These are phyloP conservation scores for Penicillium maclennaniae DNA, from an alignment of 495 filamentous ascomycete genomes.

Conservation along the genomic window DNA sequence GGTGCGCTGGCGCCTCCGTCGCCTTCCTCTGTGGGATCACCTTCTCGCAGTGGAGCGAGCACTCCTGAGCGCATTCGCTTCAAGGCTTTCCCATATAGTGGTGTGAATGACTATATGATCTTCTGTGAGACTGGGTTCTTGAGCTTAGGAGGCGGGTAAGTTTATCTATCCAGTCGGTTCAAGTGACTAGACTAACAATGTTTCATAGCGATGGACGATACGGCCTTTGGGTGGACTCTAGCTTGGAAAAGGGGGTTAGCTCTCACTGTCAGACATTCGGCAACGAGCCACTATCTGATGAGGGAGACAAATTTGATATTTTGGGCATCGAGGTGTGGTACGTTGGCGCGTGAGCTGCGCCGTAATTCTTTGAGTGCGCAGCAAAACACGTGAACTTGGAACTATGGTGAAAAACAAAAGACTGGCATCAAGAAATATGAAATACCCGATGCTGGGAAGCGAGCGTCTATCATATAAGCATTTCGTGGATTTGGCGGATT, in stretches of 20 bases:
- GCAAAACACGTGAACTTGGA: background rate
- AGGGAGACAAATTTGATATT: slow-evolving; percentile 89
- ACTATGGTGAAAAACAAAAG: background rate
- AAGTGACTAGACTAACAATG: slow-evolving; percentile 6
- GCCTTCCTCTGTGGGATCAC: slow-evolving; percentile 22
- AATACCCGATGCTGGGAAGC: background rate
- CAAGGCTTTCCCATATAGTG: slow-evolving; percentile 95
- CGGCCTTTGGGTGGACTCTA: slow-evolving; percentile 88
- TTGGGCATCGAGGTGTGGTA: slow-evolving; percentile 92
- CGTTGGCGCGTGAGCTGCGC: slow-evolving; percentile 45
- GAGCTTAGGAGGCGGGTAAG: slow-evolving; percentile 77
- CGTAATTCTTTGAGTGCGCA: background rate
- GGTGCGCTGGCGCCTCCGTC: slow-evolving; percentile 26
- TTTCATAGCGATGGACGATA: slow-evolving; percentile 72
- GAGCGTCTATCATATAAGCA: background rate
- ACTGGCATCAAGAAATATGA: background rate
- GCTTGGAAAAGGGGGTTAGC: slow-evolving; percentile 82
- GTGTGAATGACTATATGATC: slow-evolving; percentile 94
- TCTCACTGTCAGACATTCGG: slow-evolving; percentile 83
- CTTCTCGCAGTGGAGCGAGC: slow-evolving; percentile 34
- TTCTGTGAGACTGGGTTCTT: slow-evolving; percentile 85
- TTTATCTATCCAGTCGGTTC: background rate
- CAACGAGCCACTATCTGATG: slow-evolving; percentile 92
- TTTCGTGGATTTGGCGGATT: background rate
- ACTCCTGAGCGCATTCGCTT: slow-evolving; percentile 73